A percentile compares a stretch with the other conserved stretches of the same genome.
Evolutionary conservation across 2,329 filamentous ascomycete genomes (phyloP).

Genomic region (Botryotinia globosa): DNA sequence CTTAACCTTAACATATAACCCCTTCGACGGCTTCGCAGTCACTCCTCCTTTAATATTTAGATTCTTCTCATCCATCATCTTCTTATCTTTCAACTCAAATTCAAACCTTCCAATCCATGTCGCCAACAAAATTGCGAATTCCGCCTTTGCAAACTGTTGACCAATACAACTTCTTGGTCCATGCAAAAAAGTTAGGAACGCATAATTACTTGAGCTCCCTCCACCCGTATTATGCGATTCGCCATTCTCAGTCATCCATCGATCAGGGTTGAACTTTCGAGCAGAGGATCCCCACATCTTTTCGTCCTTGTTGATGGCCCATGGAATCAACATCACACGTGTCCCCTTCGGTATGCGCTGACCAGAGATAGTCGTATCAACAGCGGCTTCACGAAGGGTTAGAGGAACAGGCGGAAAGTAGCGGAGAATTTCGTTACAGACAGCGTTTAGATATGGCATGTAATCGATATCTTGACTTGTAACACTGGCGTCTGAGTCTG

Average conservation of each 20-base stretch:
- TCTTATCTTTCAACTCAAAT: slow-evolving; percentile 54
- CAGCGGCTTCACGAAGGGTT: slow-evolving; percentile 63
- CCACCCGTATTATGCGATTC: slow-evolving; percentile 53
- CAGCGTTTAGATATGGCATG: slow-evolving; percentile 76
- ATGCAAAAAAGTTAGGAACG: slow-evolving; percentile 79
- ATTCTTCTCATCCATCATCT: slow-evolving; percentile 64
- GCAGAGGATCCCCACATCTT: slow-evolving; percentile 76
- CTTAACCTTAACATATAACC: slow-evolving; percentile 66
- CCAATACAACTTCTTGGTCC: slow-evolving; percentile 86
- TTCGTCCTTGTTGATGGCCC: slow-evolving; percentile 66
- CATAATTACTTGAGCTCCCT: slow-evolving; percentile 72
- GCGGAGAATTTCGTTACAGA: slow-evolving; percentile 75
- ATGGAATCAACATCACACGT: slow-evolving; percentile 60
- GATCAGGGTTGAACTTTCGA: slow-evolving; percentile 71
- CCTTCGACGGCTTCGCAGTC: slow-evolving; percentile 69
- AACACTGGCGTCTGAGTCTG: slow-evolving; percentile 44
- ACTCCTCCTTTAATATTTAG: slow-evolving; percentile 66
- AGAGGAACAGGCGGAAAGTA: slow-evolving; percentile 69
- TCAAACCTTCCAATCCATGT: slow-evolving; percentile 73
- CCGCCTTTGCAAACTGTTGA: slow-evolving; percentile 72
- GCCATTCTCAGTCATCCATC: slow-evolving; percentile 58
- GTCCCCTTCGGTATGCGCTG: slow-evolving; percentile 69
- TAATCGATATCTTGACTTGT: slow-evolving; percentile 61
- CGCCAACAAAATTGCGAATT: slow-evolving; percentile 81
- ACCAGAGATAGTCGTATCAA: slow-evolving; percentile 63